A percentile compares a stretch with the other conserved stretches of the same genome.
These are phyloP conservation scores for Ilyonectria robusta DNA, from an alignment of 2,329 filamentous ascomycete species.

Conservation along the genomic window DNA sequence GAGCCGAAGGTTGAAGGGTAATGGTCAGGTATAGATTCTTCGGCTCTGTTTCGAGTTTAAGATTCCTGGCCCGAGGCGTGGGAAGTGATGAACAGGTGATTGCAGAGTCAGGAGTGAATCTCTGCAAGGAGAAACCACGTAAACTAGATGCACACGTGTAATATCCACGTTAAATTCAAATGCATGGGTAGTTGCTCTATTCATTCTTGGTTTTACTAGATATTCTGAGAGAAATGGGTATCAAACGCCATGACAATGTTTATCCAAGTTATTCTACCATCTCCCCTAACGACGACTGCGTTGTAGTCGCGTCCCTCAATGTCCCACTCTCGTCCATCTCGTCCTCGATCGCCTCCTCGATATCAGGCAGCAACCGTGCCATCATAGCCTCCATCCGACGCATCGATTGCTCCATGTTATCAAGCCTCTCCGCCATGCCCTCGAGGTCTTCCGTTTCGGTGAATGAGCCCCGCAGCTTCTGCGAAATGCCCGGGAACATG, in stretches of 20 bases:
- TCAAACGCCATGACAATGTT: slow-evolving; percentile 26
- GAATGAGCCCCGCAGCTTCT: slow-evolving; percentile 65
- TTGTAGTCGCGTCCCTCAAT: slow-evolving; percentile 46
- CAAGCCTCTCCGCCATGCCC: slow-evolving; percentile 61
- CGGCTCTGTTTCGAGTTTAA: not conserved
- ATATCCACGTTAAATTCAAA: not conserved
- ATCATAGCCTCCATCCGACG: slow-evolving; percentile 65
- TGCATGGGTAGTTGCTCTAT: slow-evolving; percentile 1
- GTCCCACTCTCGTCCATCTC: slow-evolving; percentile 50
- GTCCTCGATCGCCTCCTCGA: slow-evolving; percentile 46
- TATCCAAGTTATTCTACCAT: slow-evolving; percentile 22
- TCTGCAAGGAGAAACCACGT: not conserved
- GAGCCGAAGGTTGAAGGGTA: too few species aligned
- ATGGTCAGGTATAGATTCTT: not conserved
- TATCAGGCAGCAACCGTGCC: slow-evolving; percentile 53
- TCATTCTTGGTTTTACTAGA: not conserved
- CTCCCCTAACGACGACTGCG: slow-evolving; percentile 50
- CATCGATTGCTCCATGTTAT: slow-evolving; percentile 65
- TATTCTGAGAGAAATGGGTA: not conserved
- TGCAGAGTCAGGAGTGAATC: not conserved
- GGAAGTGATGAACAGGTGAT: not conserved
- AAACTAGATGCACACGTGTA: not conserved
- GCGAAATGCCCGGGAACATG: slow-evolving; percentile 66
- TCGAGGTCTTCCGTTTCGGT: slow-evolving; percentile 62
- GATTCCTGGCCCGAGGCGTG: not conserved